Evolutionary conservation across 2,329 filamentous ascomycete genomes (phyloP), one percentile per base, ranked within the genome.

Genomic region (Claviceps monticola): DNA sequence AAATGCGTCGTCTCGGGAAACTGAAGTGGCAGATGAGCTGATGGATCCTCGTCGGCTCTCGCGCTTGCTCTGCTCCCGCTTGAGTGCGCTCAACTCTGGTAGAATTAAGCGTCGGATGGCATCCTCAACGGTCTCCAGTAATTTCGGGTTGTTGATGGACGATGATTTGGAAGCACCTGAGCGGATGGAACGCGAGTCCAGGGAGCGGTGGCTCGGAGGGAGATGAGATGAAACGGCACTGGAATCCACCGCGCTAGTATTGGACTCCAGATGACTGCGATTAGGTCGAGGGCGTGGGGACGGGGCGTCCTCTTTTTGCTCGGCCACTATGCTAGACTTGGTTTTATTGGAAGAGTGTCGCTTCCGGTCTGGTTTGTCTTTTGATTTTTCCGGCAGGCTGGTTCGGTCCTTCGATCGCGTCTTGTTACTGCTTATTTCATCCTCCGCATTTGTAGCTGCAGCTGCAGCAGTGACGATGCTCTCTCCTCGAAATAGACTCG

Each of bases 91-190:
- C 45, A 98, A 74, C 66, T 98, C 91, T 0, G 93, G 93, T 2
- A 98, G 71, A 50, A 96, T 95, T 48, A 95, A 75, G 48, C 89
- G 80, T 56, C 88, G 83, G 61, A 96, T 95, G 14, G 89, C 89
- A 68, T 95, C 89, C 68, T 96, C 90, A 3, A 96, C 90, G 0
- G 89, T 93, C 61, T 93, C 87, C 2, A 96, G 76, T 2, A 96
- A 71, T 63, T 88, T 93, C 0, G 90, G 90, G 61, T 96, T 95
- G 68, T 94, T 95, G 64, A 94, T 87, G 0, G 87, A 91, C 2
- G 87, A 91, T 3, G 88, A 87, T 51, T 76, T 79, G 29, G 78
- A 80, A 23, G 67, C 67, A 7, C 68, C 70, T 0, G 74, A 76
- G 51, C 71, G 72, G 54, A 72, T 66, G 37, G 76, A 78, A 61